These are phyloP conservation scores for Globisporangium mamillatum DNA, from an alignment of 352 stramenopile species.

Conservation along the genomic window DNA sequence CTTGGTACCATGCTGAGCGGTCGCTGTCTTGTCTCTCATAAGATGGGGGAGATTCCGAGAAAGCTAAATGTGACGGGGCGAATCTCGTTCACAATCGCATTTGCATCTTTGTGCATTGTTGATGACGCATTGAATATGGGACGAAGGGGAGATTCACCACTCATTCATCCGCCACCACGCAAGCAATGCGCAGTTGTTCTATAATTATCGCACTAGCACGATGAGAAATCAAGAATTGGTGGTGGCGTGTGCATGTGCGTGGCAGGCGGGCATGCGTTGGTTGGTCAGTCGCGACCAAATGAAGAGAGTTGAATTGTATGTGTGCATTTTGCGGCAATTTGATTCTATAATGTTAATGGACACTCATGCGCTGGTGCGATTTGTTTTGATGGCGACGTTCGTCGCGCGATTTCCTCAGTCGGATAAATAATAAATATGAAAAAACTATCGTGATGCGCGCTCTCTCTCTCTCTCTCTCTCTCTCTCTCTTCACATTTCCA, in stretches of 20 bases:
- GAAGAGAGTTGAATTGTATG: background rate
- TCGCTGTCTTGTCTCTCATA: background rate
- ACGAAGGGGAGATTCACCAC: background rate
- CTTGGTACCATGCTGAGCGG: background rate
- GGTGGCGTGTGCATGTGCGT: background rate
- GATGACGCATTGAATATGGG: background rate
- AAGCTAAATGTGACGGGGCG: background rate
- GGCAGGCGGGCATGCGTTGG: background rate
- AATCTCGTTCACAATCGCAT: background rate
- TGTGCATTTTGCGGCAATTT: background rate
- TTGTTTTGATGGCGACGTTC: background rate
- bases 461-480: background rate
- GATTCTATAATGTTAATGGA: background rate
- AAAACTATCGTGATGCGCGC: background rate
- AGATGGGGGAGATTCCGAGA: background rate
- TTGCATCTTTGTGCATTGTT: background rate
- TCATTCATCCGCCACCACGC: no score
- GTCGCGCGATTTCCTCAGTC: background rate
- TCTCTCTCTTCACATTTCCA: conserved; percentile 18
- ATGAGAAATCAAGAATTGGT: background rate
- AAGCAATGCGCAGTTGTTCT: background rate
- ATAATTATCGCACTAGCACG: background rate
- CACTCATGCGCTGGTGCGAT: background rate
- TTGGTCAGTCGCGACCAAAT: background rate
- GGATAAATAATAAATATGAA: conserved; percentile 12